Evolutionary conservation across 2,329 filamentous ascomycete genomes (phyloP).

Genomic region (Aspergillus sp.): DNA sequence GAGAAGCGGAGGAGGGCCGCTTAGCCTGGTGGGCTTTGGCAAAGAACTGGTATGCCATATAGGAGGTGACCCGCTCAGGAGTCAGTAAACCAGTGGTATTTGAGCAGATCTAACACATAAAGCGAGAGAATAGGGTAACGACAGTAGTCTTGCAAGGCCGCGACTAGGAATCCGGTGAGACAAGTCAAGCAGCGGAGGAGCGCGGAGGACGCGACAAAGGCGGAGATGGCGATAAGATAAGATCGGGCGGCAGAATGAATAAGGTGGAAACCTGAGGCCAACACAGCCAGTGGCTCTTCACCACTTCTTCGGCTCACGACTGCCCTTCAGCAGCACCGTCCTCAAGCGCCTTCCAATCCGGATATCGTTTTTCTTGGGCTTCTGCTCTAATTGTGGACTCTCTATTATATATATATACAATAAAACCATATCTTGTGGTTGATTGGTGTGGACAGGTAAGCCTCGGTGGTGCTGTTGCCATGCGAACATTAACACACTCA

Average conservation of each 20-base stretch:
- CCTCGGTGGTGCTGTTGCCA: constrained; percentile 6
- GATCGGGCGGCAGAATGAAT: constrained; percentile 21
- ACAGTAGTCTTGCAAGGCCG: background rate
- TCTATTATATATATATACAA: constrained; percentile 2
- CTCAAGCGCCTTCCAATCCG: background rate
- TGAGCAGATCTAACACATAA: background rate
- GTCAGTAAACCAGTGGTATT: background rate
- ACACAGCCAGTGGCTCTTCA: constrained; percentile 9
- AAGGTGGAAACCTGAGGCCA: constrained; percentile 11
- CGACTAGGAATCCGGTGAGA: background rate
- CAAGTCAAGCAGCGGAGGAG: background rate
- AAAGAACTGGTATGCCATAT: constrained; percentile 41
- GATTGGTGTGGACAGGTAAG: constrained; percentile 8
- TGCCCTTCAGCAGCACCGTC: background rate
- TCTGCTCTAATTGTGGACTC: background rate
- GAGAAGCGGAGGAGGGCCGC: constrained; percentile 18
- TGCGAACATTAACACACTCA: constrained; percentile 15
- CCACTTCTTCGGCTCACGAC: constrained; percentile 4
- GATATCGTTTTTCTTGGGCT: background rate
- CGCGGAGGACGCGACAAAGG: constrained; percentile 21
- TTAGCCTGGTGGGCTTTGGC: constrained; percentile 32
- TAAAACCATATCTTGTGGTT: background rate
- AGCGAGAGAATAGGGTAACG: background rate
- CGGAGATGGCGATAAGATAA: constrained; percentile 40
- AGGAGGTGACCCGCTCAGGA: background rate